Percentiles rank a stretch among this genome's conserved stretches.
phyloP scores from a whole-genome alignment of 371 early-diverging fungal species.

The Mucor circinelloides region DNA sequence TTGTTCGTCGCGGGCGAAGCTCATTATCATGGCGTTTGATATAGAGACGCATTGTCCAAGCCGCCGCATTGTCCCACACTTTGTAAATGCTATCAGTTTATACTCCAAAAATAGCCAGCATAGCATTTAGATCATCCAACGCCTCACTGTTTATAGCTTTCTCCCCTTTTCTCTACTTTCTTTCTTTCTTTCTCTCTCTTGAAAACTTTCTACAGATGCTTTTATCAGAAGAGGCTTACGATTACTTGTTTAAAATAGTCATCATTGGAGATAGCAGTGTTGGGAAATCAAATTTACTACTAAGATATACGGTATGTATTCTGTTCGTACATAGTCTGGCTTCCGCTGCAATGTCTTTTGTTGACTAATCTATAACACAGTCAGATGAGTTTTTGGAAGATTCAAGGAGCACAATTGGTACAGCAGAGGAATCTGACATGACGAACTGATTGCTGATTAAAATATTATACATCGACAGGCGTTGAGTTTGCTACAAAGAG shows the following conservation, averaged over 20 bases:
- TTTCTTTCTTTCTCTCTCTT: not conserved
- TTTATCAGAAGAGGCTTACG: conserved; percentile 77
- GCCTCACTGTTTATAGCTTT: not conserved
- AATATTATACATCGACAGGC: conserved; percentile 18
- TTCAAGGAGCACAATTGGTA: conserved; percentile 28
- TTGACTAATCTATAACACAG: not conserved
- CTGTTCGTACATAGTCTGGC: not conserved
- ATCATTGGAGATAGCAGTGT: conserved; percentile 88
- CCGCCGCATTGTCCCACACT: too few species aligned
- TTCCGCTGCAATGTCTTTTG: not conserved
- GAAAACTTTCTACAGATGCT: too few species aligned
- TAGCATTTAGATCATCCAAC: not conserved
- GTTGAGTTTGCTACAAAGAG: conserved; percentile 60
- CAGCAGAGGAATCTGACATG: not conserved
- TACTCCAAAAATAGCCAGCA: too few species aligned
- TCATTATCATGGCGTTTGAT: too few species aligned
- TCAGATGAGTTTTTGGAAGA: conserved; percentile 25
- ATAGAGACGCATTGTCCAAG: too few species aligned
- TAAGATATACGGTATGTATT: conserved; percentile 76
- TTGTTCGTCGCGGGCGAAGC: too few species aligned
- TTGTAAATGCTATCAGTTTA: too few species aligned
- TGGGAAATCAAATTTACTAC: conserved; percentile 96
- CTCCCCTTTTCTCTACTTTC: not conserved
- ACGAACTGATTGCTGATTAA: not conserved
- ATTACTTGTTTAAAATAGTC: conserved; percentile 90